A percentile compares a stretch with the other conserved stretches of the same genome.
Conservation (phyloP, 257 asterid species). For the Vinca minor region DNA sequence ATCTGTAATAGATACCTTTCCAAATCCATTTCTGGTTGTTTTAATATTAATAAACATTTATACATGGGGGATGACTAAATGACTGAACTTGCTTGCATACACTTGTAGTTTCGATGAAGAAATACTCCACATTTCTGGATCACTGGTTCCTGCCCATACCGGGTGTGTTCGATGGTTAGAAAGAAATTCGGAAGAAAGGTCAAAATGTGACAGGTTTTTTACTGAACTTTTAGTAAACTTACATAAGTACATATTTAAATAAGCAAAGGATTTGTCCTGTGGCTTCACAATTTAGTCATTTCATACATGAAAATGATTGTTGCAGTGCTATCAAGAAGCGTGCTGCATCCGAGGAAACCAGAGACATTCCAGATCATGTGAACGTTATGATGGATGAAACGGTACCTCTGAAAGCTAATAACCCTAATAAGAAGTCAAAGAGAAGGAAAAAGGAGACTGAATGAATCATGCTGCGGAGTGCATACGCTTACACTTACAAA, state of each 20-base stretch:
- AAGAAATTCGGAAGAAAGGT: constrained; percentile 43
- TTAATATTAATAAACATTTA: background rate
- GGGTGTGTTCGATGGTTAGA: constrained; percentile 70
- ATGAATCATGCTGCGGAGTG: constrained; percentile 16
- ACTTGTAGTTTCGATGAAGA: constrained; percentile 68
- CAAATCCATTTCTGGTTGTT: background rate
- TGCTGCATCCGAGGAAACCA: constrained; percentile 17
- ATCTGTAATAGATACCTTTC: background rate
- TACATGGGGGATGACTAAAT: background rate
- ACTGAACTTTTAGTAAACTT: constrained; percentile 1
- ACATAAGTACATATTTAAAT: constrained; percentile 9
- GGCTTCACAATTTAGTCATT: too few species aligned
- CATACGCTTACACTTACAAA: background rate
- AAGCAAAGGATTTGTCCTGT: background rate
- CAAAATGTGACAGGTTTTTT: constrained; percentile 51
- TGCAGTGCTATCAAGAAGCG: constrained; percentile 38
- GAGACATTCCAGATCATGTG: constrained; percentile 17
- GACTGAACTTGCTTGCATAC: constrained; percentile 10
- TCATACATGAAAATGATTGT: constrained; percentile 9
- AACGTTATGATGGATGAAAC: constrained; percentile 17
- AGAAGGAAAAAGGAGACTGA: constrained; percentile 27
- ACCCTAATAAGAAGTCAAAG: constrained; percentile 32
- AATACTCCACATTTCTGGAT: constrained; percentile 63
- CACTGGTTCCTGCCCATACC: constrained; percentile 44
- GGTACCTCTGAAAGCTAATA: constrained; percentile 12